Evolutionary conservation across 1,284 basidiomycete genomes (phyloP), one percentile per base, ranked within the genome.

Genomic region (Rhodotorula sp.): DNA sequence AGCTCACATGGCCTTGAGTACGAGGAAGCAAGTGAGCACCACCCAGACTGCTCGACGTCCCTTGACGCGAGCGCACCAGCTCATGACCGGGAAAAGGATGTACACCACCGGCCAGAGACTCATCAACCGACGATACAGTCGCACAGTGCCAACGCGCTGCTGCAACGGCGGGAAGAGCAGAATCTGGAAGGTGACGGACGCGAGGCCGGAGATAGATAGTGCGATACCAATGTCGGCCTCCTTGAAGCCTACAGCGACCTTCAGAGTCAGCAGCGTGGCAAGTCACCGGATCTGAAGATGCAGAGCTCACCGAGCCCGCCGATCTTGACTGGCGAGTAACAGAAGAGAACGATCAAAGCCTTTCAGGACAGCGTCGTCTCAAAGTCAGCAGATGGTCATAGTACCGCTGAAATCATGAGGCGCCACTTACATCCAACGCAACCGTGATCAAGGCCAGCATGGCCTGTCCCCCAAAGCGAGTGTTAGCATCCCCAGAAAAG

Each of bases 81-180:
- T 80, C 38, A 80, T 72, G 23, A 79, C 50, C 0, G 81, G 81
- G 60, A 81, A 76, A 3, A 81, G 62, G 3, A 77, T 34, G 26
- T 80, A 78, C 14, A 80, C 77, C 18, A 81, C 15, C 3, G 80
- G 79, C 58, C 81, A 80, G 16, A 80, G 64, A 19, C 66, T 47
- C 77, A 82, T 80, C 8, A 77, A 68, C 3, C 76, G 43, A 19
- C 77, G 70, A 61, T 82, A 83, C 1, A 81, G 62, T 14, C 64
- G 68, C 31, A 80, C 74, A 2, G 80, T 81, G 1, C 82, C 82
- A 1, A 79, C 63, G 5, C 74, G 67, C 10, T 68, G 66, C 59
- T 83, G 81, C 0, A 82, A 69, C 0, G 79, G 77, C 7, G 81
- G 80, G 76, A 82, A 83, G 23, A 82, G 66, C 62, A 80, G 60